Percentiles rank a stretch among this genome's conserved stretches.
Conservation (phyloP, 805 yeast genomes). For the Starmerella sp. region DNA sequence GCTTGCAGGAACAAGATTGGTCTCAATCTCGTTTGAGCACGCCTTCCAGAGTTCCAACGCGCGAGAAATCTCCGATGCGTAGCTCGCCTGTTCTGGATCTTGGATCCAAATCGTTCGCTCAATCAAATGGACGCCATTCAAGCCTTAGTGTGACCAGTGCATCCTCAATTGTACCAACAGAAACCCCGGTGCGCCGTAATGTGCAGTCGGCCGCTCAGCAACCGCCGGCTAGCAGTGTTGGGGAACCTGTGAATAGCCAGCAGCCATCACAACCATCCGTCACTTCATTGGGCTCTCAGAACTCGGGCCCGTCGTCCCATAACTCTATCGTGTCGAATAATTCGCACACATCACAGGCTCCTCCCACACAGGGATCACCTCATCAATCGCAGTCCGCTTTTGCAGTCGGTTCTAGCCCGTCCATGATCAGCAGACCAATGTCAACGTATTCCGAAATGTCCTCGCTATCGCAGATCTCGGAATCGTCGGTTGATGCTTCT, state of each 20-base stretch:
- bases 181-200: conserved; percentile 1
- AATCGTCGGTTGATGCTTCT: conserved; percentile 18
- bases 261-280: neutral
- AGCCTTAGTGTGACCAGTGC: conserved; percentile 6
- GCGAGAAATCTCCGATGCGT: neutral
- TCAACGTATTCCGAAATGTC: conserved; percentile 22
- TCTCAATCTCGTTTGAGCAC: neutral
- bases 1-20: no score
- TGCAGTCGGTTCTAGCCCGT: neutral
- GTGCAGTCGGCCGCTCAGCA: neutral
- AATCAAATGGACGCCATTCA: neutral
- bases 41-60: neutral
- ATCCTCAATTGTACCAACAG: neutral
- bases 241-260: neutral
- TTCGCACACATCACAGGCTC: neutral
- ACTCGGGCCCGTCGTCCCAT: neutral
- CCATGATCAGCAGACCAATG: conserved; percentile 14
- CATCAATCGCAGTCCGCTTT: neutral
- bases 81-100: conserved; percentile 6
- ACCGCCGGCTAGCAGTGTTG: neutral
- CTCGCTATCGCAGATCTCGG: conserved; percentile 21
- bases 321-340: neutral
- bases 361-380: neutral
- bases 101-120: neutral
- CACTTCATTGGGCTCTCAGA: neutral